Base-by-base conservation (phyloP, 805 yeast species). In the Candida insectalens region DNA sequence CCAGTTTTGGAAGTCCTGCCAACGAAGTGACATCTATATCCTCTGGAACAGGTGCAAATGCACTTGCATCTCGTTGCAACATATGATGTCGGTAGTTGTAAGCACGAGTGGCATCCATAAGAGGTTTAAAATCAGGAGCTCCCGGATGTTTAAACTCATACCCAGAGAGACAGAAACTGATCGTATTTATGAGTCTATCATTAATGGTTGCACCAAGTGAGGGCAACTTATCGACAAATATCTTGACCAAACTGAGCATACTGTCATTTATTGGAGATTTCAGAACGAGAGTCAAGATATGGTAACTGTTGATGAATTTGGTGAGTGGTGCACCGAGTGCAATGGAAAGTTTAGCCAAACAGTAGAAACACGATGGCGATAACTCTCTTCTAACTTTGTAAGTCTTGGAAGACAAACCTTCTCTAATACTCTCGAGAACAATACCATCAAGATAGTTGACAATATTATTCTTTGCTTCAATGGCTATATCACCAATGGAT, bases 301-400 rank as follows among this genome's bases (percentile, higher is more conserved):
- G 60, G 47, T 84, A 94, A 40, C 79, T 71, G 42, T 85, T 88
- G 36, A 92, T 60, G 51, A 84, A 87, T 50, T 89, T 92, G 0
- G 96, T 83, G 36, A 89, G 63, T 1, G 95, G 94, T 9, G 95
- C 94, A 0, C 96, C 96, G 12, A 89, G 84, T 0, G 97, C 89
- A 18, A 70, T 69, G 0, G 96, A 88, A 25, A 92, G 60, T 57
- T 84, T 82, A 0, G 94, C 84, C 29, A 89, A 68, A 52, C 97
- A 92, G 45, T 82, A 83, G 48, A 88, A 89, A 15, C 89, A 73
- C 1, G 95, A 87, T 0, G 83, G 80, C 43, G 84, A 94, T 29
- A 81, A 75, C 32, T 81, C 87, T 49, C 75, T 79, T 38, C 88
- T 67, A 3, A 66, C 55, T 41, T 75, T 73, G 21, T 72, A 65